Evolutionary conservation across 805 yeast species (phyloP).

Genomic region (Lipomyces orientalis): DNA sequence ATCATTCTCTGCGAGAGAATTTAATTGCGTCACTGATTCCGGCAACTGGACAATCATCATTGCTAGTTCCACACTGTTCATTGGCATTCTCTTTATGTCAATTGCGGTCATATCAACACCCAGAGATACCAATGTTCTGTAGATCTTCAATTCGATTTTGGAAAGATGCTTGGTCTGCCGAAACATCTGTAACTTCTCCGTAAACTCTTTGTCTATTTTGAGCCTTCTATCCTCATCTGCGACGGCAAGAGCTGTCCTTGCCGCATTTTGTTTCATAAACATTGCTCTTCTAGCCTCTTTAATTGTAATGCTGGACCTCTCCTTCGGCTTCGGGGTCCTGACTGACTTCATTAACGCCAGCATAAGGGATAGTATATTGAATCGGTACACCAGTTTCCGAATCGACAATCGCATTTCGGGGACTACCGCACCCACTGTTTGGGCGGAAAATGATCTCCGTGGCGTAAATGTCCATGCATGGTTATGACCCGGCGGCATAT

Average conservation of each 20-base stretch:
- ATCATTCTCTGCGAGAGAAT: neutral
- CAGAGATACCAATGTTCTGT: neutral
- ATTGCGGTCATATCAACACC: neutral
- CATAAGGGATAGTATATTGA: constrained; percentile 3
- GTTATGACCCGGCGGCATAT: neutral
- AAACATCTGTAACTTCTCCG: neutral
- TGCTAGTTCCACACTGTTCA: neutral
- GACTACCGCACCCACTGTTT: neutral
- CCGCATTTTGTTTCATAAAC: neutral
- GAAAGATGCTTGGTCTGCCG: neutral
- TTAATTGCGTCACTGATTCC: neutral
- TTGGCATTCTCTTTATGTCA: neutral
- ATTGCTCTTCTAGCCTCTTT: neutral
- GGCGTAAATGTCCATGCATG: neutral
- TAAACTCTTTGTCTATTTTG: neutral
- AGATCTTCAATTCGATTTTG: neutral
- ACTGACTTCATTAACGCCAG: constrained; percentile 3
- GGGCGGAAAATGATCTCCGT: neutral
- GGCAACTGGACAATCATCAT: neutral
- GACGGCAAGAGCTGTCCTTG: neutral
- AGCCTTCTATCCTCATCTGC: neutral
- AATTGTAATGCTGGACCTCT: neutral
- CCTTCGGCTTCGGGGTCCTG: neutral
- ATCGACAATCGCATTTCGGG: neutral
- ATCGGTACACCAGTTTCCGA: constrained; percentile 6